Evolutionary conservation across 441 rosid genomes (phyloP).

Genomic region (Metrosideros polymorpha): DNA sequence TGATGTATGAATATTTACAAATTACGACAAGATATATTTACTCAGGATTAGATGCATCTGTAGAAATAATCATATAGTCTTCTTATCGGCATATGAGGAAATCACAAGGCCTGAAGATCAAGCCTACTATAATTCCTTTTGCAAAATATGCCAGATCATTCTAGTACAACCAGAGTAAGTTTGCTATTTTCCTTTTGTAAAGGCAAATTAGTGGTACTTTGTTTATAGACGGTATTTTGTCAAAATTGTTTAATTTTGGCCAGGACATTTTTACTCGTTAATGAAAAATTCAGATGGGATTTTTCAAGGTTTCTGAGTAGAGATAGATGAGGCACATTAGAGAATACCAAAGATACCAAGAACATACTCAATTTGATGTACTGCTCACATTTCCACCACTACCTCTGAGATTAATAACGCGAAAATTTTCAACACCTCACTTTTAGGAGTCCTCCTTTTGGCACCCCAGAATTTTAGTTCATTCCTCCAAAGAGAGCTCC

Average conservation of each 20-base stretch:
- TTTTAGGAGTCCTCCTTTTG: not conserved
- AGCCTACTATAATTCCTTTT: not conserved
- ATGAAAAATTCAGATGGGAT: not conserved
- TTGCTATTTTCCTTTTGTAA: not conserved
- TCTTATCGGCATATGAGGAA: not conserved
- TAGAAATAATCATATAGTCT: not conserved
- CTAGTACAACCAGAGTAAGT: not conserved
- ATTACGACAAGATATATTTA: not conserved
- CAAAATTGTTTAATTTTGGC: not conserved
- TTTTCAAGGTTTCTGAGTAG: not conserved
- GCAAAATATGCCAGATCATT: not conserved
- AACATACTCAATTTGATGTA: not conserved
- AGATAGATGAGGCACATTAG: not conserved
- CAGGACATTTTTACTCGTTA: not conserved
- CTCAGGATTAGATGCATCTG: not conserved
- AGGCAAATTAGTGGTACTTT: not conserved
- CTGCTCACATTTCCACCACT: not conserved
- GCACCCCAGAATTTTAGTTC: not conserved
- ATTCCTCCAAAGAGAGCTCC: not conserved
- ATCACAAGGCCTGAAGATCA: not conserved
- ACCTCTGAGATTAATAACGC: not conserved
- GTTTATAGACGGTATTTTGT: not conserved
- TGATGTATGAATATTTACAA: not conserved
- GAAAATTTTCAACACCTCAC: not conserved
- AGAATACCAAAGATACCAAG: not conserved